phyloP scores from a whole-genome alignment of 768 basidiomycete genomes.

The Saitozyma sp. region DNA sequence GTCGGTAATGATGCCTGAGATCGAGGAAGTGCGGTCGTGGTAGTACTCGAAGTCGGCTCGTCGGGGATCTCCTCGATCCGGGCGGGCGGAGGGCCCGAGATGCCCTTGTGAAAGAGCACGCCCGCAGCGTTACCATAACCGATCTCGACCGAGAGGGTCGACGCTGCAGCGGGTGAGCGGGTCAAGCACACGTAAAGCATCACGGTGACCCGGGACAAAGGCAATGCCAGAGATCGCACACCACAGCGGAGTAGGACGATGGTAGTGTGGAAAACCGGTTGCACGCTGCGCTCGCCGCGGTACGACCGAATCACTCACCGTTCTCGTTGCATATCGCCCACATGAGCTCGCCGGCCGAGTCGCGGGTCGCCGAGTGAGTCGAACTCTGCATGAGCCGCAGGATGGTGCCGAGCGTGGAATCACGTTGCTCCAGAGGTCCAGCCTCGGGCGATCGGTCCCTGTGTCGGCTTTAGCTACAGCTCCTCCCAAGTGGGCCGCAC shows the following conservation, averaged over 20 bases:
- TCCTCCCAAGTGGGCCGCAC: too few relatives aligned
- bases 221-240: not conserved
- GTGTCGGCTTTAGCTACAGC: not conserved
- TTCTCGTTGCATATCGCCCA: conserved; percentile 80
- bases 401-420: conserved; percentile 74
- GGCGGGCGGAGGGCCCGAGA: conserved; percentile 53
- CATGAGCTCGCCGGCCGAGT: conserved; percentile 80
- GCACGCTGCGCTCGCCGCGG: not conserved
- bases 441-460: conserved; percentile 66
- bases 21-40: not conserved
- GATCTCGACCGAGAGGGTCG: conserved; percentile 69
- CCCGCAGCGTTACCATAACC: conserved; percentile 97
- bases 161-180: conserved; percentile 55
- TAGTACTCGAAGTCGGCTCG: not conserved
- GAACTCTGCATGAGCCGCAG: conserved; percentile 73
- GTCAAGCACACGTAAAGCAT: not conserved
- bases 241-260: not conserved
- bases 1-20: too few relatives aligned
- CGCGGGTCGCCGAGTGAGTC: conserved; percentile 71
- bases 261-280: not conserved
- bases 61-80: conserved; percentile 35
- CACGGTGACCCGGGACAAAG: not conserved
- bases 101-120: conserved; percentile 86
- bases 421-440: conserved; percentile 68
- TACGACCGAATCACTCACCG: conserved; percentile 53